These are phyloP conservation scores for Phytophthora meadii DNA, from an alignment of 352 stramenopile species.

Conservation along the genomic window DNA sequence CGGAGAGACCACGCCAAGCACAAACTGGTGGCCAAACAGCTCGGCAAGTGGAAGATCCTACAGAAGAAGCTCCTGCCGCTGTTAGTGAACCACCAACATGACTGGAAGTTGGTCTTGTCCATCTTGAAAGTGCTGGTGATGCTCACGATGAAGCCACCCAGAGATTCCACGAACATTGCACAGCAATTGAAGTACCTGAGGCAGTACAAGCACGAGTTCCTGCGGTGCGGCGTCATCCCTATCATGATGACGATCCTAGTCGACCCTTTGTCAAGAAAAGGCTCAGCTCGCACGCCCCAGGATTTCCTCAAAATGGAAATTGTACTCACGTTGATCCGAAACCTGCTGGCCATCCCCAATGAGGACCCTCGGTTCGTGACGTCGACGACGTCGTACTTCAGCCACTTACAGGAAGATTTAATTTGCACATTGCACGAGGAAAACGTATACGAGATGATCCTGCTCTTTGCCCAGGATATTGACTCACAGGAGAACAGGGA, in stretches of 20 bases:
- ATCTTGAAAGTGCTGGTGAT: slow-evolving; percentile 92
- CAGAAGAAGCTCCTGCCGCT: slow-evolving; percentile 90
- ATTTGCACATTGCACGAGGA: slow-evolving; percentile 82
- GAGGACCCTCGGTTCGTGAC: slow-evolving; percentile 84
- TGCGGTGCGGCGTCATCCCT: slow-evolving; percentile 68
- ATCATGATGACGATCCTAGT: slow-evolving; percentile 89
- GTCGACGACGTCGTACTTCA: slow-evolving; percentile 77
- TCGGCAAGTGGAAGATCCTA: slow-evolving; percentile 88
- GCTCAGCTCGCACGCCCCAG: slow-evolving; percentile 58
- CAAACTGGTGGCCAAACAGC: slow-evolving; percentile 82
- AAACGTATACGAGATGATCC: slow-evolving; percentile 88
- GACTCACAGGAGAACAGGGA: slow-evolving; percentile 84
- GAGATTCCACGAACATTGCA: slow-evolving; percentile 81
- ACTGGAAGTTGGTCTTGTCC: slow-evolving; percentile 88
- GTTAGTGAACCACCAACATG: slow-evolving; percentile 87
- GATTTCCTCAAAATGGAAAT: slow-evolving; percentile 91
- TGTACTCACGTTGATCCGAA: slow-evolving; percentile 86
- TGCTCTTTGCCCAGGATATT: slow-evolving; percentile 89
- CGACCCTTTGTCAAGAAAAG: slow-evolving; percentile 76
- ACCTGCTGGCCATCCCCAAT: slow-evolving; percentile 85
- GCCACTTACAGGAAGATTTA: slow-evolving; percentile 82
- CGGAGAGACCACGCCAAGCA: slow-evolving; percentile 84
- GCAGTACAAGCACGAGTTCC: slow-evolving; percentile 89
- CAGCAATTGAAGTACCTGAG: slow-evolving; percentile 84
- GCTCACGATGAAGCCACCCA: slow-evolving; percentile 87